A percentile compares a stretch with the other conserved stretches of the same genome.
These are phyloP conservation scores for Trichoderma asperelloides DNA, from an alignment of 495 filamentous ascomycete species.

Conservation along the genomic window DNA sequence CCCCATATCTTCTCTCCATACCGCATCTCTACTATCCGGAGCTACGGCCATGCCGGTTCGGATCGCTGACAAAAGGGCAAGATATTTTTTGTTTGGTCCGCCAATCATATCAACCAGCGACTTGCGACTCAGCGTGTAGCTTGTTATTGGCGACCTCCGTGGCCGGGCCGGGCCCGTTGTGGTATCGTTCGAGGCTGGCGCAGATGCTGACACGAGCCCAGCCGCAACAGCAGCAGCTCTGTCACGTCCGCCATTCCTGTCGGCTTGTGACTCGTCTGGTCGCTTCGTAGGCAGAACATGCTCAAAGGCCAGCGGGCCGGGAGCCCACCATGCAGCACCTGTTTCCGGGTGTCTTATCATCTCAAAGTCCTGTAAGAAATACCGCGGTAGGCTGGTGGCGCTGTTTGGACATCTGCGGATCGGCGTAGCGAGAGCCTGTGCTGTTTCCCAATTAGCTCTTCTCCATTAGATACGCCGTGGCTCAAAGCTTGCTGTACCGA, in stretches of 20 bases:
- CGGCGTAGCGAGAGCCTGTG: slow-evolving; percentile 56
- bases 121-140: slow-evolving; percentile 9
- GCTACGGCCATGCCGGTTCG: slow-evolving; percentile 11
- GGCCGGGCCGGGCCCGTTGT: not conserved
- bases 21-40: slow-evolving; percentile 13
- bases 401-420: slow-evolving; percentile 55
- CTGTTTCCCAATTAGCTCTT: slow-evolving; percentile 19
- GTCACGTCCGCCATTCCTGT: not conserved
- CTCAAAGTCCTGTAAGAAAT: slow-evolving; percentile 55
- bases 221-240: not conserved
- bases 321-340: slow-evolving; percentile 49
- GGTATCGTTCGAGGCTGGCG: not conserved
- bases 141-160: not conserved
- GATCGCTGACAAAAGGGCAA: slow-evolving; percentile 9
- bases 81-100: not conserved
- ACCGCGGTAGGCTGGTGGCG: slow-evolving; percentile 44
- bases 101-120: not conserved
- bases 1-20: slow-evolving; percentile 67
- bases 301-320: slow-evolving; percentile 31
- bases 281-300: slow-evolving; percentile 10
- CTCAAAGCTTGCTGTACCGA: slow-evolving; percentile 35
- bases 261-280: slow-evolving; percentile 21
- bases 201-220: not conserved
- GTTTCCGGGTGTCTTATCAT: slow-evolving; percentile 49
- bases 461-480: slow-evolving; percentile 9